Base-by-base conservation (phyloP, 2,329 filamentous ascomycete species). In the Colletotrichum chlorophyti region DNA sequence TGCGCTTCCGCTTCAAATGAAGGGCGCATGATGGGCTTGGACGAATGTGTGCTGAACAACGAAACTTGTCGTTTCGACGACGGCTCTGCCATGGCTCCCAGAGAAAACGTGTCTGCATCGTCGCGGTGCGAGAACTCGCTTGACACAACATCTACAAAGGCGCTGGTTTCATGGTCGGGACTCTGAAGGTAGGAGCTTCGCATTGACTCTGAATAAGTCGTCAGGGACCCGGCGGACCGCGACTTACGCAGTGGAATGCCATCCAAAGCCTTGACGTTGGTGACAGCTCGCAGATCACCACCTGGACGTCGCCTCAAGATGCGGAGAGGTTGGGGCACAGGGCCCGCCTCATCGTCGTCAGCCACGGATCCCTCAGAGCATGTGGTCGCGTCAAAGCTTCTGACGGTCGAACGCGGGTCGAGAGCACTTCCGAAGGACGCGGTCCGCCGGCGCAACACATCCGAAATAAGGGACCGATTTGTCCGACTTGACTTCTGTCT, bases 1-100 rank as follows among this genome's bases (percentile, higher is more conserved):
- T 93, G 88, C 1, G 96, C 91, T 66, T 96, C 93, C 3, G 84
- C 89, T 72, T 98, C 92, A 65, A 98, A 97, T 0, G 93, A 97
- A 2, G 85, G 83, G 4, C 85, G 81, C 83, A 87, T 86, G 2
- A 79, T 74, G 0, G 85, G 85, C 63, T 85, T 85, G 3, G 85
- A 87, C 5, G 84, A 86, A 62, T 84, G 81, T 0, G 84, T 86
- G 65, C 83, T 87, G 61, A 86, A 84, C 2, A 87, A 69, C 0
- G 85, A 87, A 24, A 83, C 62, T 12, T 75, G 71, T 7, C 71
- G 73, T 24, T 58, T 61, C 60, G 81, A 81, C 1, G 74, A 70
- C 10, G 76, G 71, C 52, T 84, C 82, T 2, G 84, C 79, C 53
- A 88, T 73, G 50, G 82, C 82, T 8, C 85, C 85, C 1, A 88